These are phyloP conservation scores for Colletotrichum musae DNA, from an alignment of 2,329 filamentous ascomycete genomes.

Conservation along the genomic window DNA sequence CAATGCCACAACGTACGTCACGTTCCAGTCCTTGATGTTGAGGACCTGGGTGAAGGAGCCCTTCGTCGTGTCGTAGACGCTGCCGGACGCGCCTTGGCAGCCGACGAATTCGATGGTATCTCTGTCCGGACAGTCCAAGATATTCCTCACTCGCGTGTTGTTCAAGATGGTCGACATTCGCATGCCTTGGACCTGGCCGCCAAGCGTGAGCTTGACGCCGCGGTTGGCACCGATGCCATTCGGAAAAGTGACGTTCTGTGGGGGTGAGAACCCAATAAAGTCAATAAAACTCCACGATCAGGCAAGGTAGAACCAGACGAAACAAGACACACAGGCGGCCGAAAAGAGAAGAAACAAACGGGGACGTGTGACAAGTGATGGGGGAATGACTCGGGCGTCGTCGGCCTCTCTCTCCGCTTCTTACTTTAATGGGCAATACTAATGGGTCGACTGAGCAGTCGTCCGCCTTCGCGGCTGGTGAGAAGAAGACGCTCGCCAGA, in stretches of 20 bases:
- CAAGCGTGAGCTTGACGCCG: conserved; percentile 39
- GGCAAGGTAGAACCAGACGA: not conserved
- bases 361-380: conserved; percentile 6
- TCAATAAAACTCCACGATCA: conserved; percentile 17
- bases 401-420: conserved; percentile 23
- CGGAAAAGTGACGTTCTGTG: conserved; percentile 39
- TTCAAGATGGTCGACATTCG: conserved; percentile 39
- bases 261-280: not conserved
- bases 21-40: conserved; percentile 39
- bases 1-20: conserved; percentile 17
- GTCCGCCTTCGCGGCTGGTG: conserved; percentile 19
- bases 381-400: conserved; percentile 15
- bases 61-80: conserved; percentile 35
- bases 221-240: conserved; percentile 41
- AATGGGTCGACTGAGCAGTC: conserved; percentile 35
- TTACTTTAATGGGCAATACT: conserved; percentile 40
- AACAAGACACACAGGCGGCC: conserved; percentile 15
- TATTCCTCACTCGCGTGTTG: conserved; percentile 40
- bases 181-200: conserved; percentile 39
- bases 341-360: too few relatives aligned
- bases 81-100: conserved; percentile 39
- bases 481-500: conserved; percentile 39
- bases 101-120: conserved; percentile 32
- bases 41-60: conserved; percentile 30
- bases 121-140: conserved; percentile 29